Conservation (phyloP, 805 yeast species). For the Yarrowia divulgata region DNA sequence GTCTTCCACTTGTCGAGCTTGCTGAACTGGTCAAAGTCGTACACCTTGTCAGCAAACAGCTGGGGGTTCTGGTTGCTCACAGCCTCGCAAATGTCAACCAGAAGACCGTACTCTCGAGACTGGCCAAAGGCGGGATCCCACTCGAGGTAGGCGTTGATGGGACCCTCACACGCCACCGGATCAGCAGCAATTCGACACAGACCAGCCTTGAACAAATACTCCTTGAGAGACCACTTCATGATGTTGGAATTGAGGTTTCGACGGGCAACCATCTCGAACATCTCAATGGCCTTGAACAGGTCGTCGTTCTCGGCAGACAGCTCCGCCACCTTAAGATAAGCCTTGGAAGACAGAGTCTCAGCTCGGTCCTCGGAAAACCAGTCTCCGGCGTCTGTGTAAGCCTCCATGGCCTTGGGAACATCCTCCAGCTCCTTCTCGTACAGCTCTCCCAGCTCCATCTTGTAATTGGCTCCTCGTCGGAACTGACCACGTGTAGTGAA, state of each 20-base stretch:
- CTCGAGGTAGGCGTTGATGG: constrained; percentile 65
- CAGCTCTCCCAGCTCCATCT: constrained; percentile 86
- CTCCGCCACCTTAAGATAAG: constrained; percentile 88
- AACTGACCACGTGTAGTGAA: constrained; percentile 93
- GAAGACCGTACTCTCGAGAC: constrained; percentile 74
- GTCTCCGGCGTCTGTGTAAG: constrained; percentile 93
- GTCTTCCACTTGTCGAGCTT: constrained; percentile 94
- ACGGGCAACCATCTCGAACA: constrained; percentile 79
- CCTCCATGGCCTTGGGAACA: constrained; percentile 68
- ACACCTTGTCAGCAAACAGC: constrained; percentile 72
- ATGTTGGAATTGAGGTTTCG: constrained; percentile 75
- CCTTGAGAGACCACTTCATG: constrained; percentile 91
- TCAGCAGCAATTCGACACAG: constrained; percentile 87
- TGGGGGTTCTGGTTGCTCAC: constrained; percentile 82
- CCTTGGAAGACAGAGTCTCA: constrained; percentile 86
- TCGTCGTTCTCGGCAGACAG: constrained; percentile 78
- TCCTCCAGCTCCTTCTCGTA: constrained; percentile 81
- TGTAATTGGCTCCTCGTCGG: constrained; percentile 93
- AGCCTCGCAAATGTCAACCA: constrained; percentile 72
- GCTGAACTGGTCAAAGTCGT: constrained; percentile 83
- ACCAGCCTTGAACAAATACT: constrained; percentile 83
- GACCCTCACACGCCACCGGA: constrained; percentile 80
- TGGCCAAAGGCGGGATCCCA: constrained; percentile 78
- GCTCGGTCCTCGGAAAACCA: constrained; percentile 96
- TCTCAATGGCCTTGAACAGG: constrained; percentile 74